These are phyloP conservation scores for Aspergillus avenaceus DNA, from an alignment of 495 filamentous ascomycete genomes.

Conservation along the genomic window DNA sequence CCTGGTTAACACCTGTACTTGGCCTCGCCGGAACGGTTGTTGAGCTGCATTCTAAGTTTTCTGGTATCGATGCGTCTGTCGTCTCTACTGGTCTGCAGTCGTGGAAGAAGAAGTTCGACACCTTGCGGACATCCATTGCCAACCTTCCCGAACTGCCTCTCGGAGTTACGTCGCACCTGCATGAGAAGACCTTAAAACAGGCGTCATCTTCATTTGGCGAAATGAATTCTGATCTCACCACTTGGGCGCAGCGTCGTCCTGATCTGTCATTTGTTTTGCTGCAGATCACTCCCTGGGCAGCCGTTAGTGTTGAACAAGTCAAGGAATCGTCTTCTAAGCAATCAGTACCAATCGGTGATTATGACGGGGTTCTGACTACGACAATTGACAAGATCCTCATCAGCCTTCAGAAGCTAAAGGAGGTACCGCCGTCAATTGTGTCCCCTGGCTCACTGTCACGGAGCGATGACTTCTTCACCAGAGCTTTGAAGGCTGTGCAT, in stretches of 20 bases:
- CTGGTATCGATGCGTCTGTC: constrained; percentile 39
- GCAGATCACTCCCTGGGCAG: constrained; percentile 52
- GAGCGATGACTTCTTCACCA: constrained; percentile 53
- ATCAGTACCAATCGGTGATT: constrained; percentile 27
- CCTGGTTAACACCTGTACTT: constrained; percentile 50
- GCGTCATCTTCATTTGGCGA: constrained; percentile 38
- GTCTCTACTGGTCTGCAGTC: constrained; percentile 39
- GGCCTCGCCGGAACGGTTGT: constrained; percentile 41
- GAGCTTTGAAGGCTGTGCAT: constrained; percentile 55
- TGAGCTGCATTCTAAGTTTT: constrained; percentile 58
- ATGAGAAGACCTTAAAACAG: constrained; percentile 38
- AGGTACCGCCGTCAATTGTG: constrained; percentile 52
- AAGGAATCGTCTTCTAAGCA: constrained; percentile 9
- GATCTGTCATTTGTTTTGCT: constrained; percentile 59
- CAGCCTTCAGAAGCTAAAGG: constrained; percentile 66
- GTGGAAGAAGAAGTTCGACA: constrained; percentile 46
- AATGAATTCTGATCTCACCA: constrained; percentile 41
- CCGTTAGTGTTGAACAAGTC: constrained; percentile 14
- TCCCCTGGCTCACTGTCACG: constrained; percentile 60
- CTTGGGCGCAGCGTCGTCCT: constrained; percentile 43
- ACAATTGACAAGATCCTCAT: constrained; percentile 65
- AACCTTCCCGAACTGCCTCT: constrained; percentile 51
- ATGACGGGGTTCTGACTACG: constrained; percentile 56
- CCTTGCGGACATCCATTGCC: constrained; percentile 34
- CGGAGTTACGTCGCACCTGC: constrained; percentile 45